Conservation (phyloP, 495 filamentous ascomycete genomes). For the Cercophora newfieldiana region DNA sequence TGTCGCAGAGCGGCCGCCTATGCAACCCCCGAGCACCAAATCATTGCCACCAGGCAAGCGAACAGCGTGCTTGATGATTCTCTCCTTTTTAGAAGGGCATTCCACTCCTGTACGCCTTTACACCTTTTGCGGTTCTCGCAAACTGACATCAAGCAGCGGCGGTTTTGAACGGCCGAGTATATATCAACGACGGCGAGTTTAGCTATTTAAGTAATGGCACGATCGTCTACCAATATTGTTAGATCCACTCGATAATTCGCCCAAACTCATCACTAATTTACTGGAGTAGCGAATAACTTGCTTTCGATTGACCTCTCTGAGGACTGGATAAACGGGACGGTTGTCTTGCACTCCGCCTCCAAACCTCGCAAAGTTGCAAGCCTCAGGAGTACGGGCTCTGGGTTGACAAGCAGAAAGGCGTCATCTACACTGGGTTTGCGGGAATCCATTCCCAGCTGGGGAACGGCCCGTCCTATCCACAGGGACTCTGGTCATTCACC, state of each 20-base stretch:
- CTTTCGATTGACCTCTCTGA: constrained; percentile 25
- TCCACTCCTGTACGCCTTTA: constrained; percentile 27
- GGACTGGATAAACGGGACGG: constrained; percentile 23
- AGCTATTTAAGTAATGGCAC: constrained; percentile 18
- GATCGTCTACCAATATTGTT: constrained; percentile 25
- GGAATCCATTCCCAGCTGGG: constrained; percentile 20
- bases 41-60: constrained; percentile 21
- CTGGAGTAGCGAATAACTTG: constrained; percentile 20
- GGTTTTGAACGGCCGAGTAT: constrained; percentile 24
- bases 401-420: constrained; percentile 20
- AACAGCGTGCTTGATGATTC: constrained; percentile 20
- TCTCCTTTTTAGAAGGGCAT: constrained; percentile 26
- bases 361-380: constrained; percentile 21
- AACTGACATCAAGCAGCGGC: constrained; percentile 19
- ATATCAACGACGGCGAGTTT: constrained; percentile 29
- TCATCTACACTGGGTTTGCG: constrained; percentile 29
- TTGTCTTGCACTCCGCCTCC: constrained; percentile 18
- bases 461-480: constrained; percentile 10
- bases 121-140: neutral
- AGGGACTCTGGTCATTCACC: constrained; percentile 28
- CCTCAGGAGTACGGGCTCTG: constrained; percentile 24
- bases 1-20: neutral
- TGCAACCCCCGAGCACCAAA: too few species aligned
- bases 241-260: neutral
- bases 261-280: neutral